These are phyloP conservation scores for Podila epigama DNA, from an alignment of 192 early-diverging fungal species.

Conservation along the genomic window DNA sequence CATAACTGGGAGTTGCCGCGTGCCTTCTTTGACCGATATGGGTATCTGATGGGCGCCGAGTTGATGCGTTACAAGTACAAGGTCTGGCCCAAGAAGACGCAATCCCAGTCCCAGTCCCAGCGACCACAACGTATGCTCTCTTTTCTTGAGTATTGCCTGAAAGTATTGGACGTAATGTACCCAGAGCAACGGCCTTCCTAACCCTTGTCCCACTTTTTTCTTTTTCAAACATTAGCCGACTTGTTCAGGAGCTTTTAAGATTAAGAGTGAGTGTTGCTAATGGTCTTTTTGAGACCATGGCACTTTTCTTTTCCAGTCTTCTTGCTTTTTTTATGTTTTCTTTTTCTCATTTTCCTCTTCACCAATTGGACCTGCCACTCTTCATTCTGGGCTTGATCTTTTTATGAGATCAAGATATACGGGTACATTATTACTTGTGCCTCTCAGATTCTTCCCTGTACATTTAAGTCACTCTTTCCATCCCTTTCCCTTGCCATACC, in stretches of 20 bases:
- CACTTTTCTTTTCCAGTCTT: background rate
- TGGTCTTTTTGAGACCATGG: background rate
- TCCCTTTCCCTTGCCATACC: background rate
- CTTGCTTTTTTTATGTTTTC: constrained; percentile 4
- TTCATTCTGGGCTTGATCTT: constrained; percentile 19
- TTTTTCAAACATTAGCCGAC: background rate
- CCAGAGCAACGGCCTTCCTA: too few species aligned
- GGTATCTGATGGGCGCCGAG: constrained; percentile 45
- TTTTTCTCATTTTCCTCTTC: constrained; percentile 5
- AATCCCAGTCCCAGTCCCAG: constrained; percentile 13
- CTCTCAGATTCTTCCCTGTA: constrained; percentile 30
- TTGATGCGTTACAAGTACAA: constrained; percentile 49
- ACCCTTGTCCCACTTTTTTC: too few species aligned
- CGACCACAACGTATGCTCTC: too few species aligned
- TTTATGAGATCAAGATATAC: background rate
- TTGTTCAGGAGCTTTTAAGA: constrained; percentile 23
- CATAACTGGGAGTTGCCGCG: constrained; percentile 51
- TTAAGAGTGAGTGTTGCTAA: too few species aligned
- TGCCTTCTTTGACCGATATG: constrained; percentile 53
- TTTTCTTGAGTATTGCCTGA: too few species aligned
- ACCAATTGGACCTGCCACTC: constrained; percentile 6
- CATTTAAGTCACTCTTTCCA: constrained; percentile 15
- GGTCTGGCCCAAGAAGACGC: constrained; percentile 46
- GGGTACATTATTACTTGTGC: constrained; percentile 37
- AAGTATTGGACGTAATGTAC: too few species aligned